Evolutionary conservation across 257 asterid species (phyloP).

Genomic region (Thymus quinquecostatus): DNA sequence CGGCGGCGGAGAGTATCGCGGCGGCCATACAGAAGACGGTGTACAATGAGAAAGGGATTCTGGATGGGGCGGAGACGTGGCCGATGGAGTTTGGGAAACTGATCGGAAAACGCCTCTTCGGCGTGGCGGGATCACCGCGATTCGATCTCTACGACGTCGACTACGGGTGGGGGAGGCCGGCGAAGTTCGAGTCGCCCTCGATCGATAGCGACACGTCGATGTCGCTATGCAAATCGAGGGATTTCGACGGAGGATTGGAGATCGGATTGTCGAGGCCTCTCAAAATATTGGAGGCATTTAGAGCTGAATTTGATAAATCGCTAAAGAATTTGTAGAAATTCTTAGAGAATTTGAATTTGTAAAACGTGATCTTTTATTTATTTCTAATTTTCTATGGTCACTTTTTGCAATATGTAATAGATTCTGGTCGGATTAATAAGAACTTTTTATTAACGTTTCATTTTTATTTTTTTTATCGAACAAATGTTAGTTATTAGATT

Average conservation of each 20-base stretch:
- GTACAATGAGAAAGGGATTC: slow-evolving; percentile 43
- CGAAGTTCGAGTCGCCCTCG: slow-evolving; percentile 43
- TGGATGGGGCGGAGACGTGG: slow-evolving; percentile 47
- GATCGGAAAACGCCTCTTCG: slow-evolving; percentile 47
- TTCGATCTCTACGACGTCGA: slow-evolving; percentile 47
- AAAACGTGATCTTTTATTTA: no score
- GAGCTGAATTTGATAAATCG: slow-evolving; percentile 27
- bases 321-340: slow-evolving; percentile 30
- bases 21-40: slow-evolving; percentile 38
- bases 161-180: slow-evolving; percentile 50
- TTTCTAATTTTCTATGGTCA: no score
- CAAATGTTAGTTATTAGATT: no score
- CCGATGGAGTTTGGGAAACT: slow-evolving; percentile 41
- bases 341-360: no score
- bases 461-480: no score
- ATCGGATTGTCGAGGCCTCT: slow-evolving; percentile 40
- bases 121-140: slow-evolving; percentile 49
- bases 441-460: no score
- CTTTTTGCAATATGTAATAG: no score
- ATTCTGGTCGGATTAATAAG: no score
- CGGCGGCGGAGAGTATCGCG: slow-evolving; percentile 37
- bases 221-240: slow-evolving; percentile 47
- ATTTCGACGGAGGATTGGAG: slow-evolving; percentile 41
- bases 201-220: slow-evolving; percentile 45
- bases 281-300: slow-evolving; percentile 35